These are phyloP conservation scores for Lunularia cruciata DNA, from an alignment of 225 moss, liverwort and hornwort genomes.

Conservation along the genomic window DNA sequence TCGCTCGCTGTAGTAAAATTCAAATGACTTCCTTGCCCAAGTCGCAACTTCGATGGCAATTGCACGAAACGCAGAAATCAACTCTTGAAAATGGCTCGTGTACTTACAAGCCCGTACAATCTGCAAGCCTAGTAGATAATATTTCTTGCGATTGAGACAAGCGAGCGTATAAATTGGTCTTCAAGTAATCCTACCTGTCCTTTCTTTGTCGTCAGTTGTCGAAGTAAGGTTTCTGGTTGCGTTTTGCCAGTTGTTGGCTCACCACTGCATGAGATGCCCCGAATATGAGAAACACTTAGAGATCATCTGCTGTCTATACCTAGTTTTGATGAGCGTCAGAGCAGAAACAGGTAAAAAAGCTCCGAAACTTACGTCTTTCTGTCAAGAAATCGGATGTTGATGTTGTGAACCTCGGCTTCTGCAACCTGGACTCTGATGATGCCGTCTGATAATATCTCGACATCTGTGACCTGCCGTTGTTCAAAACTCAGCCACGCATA, in stretches of 20 bases:
- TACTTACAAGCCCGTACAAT: no score
- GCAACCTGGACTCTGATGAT: conserved; percentile 91
- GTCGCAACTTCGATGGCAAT: no score
- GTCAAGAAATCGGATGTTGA: conserved; percentile 92
- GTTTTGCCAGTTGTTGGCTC: conserved; percentile 96
- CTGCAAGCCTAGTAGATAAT: no score
- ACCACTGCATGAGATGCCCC: conserved; percentile 50
- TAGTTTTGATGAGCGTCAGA: background rate
- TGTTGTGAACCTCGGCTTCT: conserved; percentile 96
- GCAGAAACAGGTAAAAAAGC: background rate
- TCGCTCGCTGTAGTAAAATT: no score
- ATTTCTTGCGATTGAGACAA: no score
- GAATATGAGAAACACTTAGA: conserved; percentile 3
- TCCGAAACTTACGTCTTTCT: conserved; percentile 77
- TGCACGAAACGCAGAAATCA: no score
- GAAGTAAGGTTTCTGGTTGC: conserved; percentile 86
- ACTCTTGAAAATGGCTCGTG: no score
- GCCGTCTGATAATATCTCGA: conserved; percentile 89
- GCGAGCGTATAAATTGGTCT: no score
- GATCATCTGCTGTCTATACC: background rate
- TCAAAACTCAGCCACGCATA: background rate
- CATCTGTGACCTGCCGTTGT: conserved; percentile 77
- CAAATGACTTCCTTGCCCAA: no score
- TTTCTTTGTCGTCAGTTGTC: conserved; percentile 96
- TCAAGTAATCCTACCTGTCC: conserved; percentile 96